Evolutionary conservation across 495 filamentous ascomycete species (phyloP).

Genomic region (Daldinia caldariorum): DNA sequence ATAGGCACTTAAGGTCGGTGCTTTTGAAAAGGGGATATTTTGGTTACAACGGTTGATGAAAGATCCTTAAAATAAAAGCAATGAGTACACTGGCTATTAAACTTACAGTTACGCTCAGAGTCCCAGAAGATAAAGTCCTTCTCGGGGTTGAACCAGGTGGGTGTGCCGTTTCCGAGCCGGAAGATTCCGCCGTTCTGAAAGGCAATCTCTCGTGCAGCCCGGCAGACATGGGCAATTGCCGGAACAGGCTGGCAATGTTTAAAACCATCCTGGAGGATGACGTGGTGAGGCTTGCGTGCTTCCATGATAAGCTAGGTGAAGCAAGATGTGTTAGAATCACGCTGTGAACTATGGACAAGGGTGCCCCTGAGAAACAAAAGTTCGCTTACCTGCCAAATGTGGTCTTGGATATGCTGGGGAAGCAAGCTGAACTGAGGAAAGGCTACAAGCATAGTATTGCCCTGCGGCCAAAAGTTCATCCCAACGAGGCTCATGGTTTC

Average conservation of each 20-base stretch:
- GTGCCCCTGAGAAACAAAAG: not conserved
- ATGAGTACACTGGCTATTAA: not conserved
- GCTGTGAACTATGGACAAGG: not conserved
- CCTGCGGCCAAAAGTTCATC: too few relatives aligned
- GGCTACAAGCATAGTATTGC: not conserved
- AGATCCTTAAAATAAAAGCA: not conserved
- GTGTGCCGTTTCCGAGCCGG: conserved; percentile 1
- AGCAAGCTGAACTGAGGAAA: conserved; percentile 5
- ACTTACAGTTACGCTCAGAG: conserved; percentile 12
- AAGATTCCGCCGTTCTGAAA: conserved; percentile 2
- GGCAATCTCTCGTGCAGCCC: not conserved
- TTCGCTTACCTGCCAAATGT: conserved; percentile 16
- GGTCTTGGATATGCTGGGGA: not conserved
- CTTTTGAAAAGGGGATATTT: not conserved
- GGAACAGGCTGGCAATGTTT: not conserved
- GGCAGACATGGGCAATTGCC: conserved; percentile 12
- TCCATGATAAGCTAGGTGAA: not conserved
- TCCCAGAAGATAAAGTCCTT: conserved; percentile 20
- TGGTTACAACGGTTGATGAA: not conserved
- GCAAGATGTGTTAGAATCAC: not conserved
- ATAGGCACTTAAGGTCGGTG: not conserved
- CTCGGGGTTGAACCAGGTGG: conserved; percentile 12
- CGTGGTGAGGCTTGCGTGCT: not conserved
- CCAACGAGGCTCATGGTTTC: too few relatives aligned
- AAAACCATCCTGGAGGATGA: not conserved